Evolutionary conservation across 805 yeast species (phyloP).

Genomic region (Candida schatavii): DNA sequence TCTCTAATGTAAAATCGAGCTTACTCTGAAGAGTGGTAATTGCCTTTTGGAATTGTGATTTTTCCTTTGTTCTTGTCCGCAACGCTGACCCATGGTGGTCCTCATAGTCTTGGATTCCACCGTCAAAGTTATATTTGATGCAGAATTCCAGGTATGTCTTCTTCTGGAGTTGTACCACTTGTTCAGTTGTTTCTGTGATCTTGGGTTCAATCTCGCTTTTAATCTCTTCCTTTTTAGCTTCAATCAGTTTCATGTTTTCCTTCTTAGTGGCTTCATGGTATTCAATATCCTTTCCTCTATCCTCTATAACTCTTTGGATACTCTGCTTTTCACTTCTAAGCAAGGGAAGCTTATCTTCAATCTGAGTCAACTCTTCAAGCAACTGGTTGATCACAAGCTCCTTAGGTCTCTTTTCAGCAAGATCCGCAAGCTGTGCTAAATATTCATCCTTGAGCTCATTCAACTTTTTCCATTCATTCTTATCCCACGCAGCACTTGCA

Average conservation of each 20-base stretch:
- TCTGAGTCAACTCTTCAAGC: constrained; percentile 43
- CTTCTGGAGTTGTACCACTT: constrained; percentile 34
- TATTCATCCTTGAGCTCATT: constrained; percentile 49
- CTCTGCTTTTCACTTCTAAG: constrained; percentile 45
- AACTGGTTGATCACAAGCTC: constrained; percentile 55
- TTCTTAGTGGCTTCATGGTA: constrained; percentile 37
- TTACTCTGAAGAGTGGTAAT: constrained; percentile 59
- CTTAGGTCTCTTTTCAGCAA: constrained; percentile 48
- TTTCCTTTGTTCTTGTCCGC: constrained; percentile 57
- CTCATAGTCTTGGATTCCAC: constrained; percentile 66
- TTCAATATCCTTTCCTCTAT: constrained; percentile 48
- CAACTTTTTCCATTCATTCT: constrained; percentile 57
- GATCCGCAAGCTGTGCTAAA: constrained; percentile 48
- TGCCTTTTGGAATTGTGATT: constrained; percentile 59
- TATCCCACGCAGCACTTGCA: constrained; percentile 60
- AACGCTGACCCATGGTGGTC: constrained; percentile 56
- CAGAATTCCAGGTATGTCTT: constrained; percentile 56
- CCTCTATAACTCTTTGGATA: constrained; percentile 42
- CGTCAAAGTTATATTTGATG: constrained; percentile 46
- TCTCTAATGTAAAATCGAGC: constrained; percentile 60
- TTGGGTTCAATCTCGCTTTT: constrained; percentile 16
- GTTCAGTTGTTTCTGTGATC: constrained; percentile 17
- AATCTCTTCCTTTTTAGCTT: constrained; percentile 12
- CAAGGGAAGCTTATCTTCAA: constrained; percentile 40
- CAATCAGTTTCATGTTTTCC: constrained; percentile 15